Evolutionary conservation across 345 rosid species (phyloP).

Genomic region (Bruguiera parviflora): DNA sequence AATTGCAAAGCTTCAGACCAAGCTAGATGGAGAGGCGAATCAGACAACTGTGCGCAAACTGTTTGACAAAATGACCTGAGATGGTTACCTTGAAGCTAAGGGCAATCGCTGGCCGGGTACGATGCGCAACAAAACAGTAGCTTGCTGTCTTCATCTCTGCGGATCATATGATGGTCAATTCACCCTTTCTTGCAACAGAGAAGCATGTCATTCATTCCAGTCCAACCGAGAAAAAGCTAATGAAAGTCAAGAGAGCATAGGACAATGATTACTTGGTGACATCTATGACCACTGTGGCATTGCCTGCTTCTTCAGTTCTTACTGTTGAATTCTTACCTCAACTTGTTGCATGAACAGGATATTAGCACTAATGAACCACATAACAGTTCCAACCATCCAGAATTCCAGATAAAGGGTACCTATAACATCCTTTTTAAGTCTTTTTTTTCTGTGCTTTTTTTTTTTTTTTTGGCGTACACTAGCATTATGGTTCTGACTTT

Average conservation of each 20-base stretch:
- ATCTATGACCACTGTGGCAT: neutral
- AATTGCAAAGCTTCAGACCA: conserved; percentile 60
- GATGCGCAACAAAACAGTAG: conserved; percentile 14
- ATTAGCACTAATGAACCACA: conserved; percentile 31
- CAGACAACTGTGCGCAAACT: conserved; percentile 60
- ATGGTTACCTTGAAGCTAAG: conserved; percentile 77
- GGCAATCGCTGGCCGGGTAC: conserved; percentile 78
- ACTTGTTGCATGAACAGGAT: conserved; percentile 40
- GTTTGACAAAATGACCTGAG: conserved; percentile 63
- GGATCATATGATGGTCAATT: no score
- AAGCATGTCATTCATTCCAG: conserved; percentile 76
- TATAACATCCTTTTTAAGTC: neutral
- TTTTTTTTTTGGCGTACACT: neutral
- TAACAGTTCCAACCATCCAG: conserved; percentile 20
- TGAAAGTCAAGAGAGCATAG: conserved; percentile 67
- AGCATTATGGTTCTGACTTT: neutral
- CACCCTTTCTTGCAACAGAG: conserved; percentile 39
- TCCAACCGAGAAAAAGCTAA: conserved; percentile 61
- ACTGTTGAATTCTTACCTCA: neutral
- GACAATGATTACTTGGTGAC: conserved; percentile 54
- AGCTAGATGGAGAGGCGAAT: conserved; percentile 72
- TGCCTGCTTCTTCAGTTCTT: neutral
- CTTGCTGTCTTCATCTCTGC: neutral
- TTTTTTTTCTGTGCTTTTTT: no score
- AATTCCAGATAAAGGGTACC: conserved; percentile 31